Conservation (phyloP, 331 rosid species). For the Spiraea crenata region DNA sequence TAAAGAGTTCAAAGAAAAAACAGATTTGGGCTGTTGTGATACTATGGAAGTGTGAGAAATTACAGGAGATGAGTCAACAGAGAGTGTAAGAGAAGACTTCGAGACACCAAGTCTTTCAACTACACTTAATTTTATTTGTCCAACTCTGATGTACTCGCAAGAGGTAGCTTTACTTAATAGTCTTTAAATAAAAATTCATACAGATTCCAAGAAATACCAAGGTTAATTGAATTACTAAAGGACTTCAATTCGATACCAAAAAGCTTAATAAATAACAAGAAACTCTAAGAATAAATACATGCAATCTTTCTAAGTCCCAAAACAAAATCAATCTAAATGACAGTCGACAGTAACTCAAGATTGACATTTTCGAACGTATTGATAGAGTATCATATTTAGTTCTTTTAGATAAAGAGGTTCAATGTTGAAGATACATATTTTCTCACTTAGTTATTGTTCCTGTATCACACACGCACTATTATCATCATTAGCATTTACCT, state of each 20-base stretch:
- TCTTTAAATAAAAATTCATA: background rate
- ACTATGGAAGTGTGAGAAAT: background rate
- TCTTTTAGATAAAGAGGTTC: background rate
- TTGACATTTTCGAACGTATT: background rate
- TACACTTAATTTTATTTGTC: background rate
- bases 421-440: no score
- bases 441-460: no score
- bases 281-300: background rate
- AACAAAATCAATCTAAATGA: background rate
- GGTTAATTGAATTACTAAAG: background rate
- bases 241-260: no score
- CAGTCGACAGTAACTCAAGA: background rate
- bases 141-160: background rate
- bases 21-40: background rate
- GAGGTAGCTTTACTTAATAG: background rate
- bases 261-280: background rate
- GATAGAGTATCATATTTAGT: background rate
- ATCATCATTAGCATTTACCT: no score
- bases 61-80: background rate
- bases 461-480: no score
- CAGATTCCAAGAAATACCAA: background rate
- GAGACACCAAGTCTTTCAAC: slow-evolving; percentile 1
- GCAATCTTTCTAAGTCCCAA: background rate
- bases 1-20: background rate
- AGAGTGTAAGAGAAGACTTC: background rate